Base-by-base conservation (phyloP, 2,329 filamentous ascomycete genomes). In the Colletotrichum navitas region DNA sequence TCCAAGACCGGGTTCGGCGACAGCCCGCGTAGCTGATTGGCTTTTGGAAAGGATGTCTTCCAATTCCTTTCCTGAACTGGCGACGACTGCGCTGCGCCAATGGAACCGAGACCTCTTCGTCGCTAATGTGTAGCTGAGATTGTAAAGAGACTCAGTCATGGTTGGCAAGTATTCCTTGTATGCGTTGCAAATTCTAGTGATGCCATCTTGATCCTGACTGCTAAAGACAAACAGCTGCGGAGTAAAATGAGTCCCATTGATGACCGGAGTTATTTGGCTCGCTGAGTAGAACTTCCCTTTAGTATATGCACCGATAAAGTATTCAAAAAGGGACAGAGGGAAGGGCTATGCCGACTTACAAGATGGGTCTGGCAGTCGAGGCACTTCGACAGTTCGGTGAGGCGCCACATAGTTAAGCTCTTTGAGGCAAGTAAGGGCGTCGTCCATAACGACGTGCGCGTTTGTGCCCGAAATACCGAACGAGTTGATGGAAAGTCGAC, bases 401-500 rank as follows among this genome's bases (percentile, higher is more conserved):
- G 58, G 58, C 7, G 58, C 58, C 12, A n/a, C 21, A 11, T 61
- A 32, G 16, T 26, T 16, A 18, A 49, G 5, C 18, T n/a, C 41
- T 14, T 16, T 61, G 2, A 61, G 41, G 11, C 34, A 61, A 36
- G 8, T 3, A 12, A 43, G 24, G 5, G 55, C 55, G 12, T 58
- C 55, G 4, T 58, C 55, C 1, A 58, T 39, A 7, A 58, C 36
- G 3, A 58, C 55, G 14, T 58, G 55, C n/a, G 55, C 55, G 8
- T 58, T 58, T 4, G 59, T 66, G 36, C 72, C 72, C 3, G 52
- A 60, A 56, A 59, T 59, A 14, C 64, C 69, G 43, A 72, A 72
- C 32, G 41, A 47, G 61, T 89, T 89, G 74, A 89, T 81, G 69
- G 84, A 86, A 41, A 84, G 85, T 21, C 87, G 83, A 2, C 85